Evolutionary conservation across 306 rosid genomes (phyloP).

Genomic region (apple (Malus domestica)): DNA sequence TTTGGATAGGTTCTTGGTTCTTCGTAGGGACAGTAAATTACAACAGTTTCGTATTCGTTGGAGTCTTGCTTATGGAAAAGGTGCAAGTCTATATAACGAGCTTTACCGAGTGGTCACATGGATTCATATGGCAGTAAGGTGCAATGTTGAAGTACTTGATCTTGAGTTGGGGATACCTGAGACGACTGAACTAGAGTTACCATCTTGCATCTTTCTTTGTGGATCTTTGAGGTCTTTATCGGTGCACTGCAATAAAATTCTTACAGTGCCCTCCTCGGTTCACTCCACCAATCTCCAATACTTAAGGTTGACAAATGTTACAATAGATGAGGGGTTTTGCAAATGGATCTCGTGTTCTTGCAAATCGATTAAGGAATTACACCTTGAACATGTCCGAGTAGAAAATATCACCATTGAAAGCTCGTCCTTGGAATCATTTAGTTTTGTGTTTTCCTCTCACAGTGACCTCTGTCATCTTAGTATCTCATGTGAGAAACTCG

Average conservation of each 20-base stretch:
- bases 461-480: not conserved
- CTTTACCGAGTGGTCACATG: slow-evolving; percentile 1
- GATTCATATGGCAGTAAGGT: not conserved
- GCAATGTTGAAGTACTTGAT: slow-evolving; percentile 7
- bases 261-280: not conserved
- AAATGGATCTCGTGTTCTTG: slow-evolving; percentile 1
- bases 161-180: not conserved
- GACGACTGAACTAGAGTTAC: not conserved
- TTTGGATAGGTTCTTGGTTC: slow-evolving; percentile 1
- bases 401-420: not conserved
- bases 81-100: not conserved
- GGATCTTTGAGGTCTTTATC: not conserved
- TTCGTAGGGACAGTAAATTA: not conserved
- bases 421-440: slow-evolving; percentile 6
- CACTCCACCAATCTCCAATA: not conserved
- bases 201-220: not conserved
- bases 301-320: not conserved
- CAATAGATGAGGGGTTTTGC: not conserved
- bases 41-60: not conserved
- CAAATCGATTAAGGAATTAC: slow-evolving; percentile 4
- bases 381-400: not conserved
- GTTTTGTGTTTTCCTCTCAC: not conserved
- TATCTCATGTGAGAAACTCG: slow-evolving; percentile 1
- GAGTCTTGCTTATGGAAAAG: not conserved
- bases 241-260: not conserved